A percentile compares a stretch with the other conserved stretches of the same genome.
These are phyloP conservation scores for Hymenoscyphus fraxineus DNA, from an alignment of 2,329 filamentous ascomycete species.

Conservation along the genomic window DNA sequence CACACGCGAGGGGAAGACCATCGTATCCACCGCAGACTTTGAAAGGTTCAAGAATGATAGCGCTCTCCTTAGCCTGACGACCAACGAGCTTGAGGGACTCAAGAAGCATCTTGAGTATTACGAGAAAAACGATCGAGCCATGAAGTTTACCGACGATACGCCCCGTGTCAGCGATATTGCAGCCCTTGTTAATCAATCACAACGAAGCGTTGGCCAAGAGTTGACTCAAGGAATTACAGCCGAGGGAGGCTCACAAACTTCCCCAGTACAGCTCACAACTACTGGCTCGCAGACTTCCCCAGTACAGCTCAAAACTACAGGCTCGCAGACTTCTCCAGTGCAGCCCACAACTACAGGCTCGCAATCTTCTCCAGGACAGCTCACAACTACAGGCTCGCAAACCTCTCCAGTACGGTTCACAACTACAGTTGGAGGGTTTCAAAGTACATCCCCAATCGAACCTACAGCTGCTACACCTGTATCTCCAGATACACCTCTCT, in stretches of 20 bases:
- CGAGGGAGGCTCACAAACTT: too few species aligned
- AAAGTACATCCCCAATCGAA: not conserved
- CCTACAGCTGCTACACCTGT: not conserved
- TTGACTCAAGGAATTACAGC: not conserved
- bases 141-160: not conserved
- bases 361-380: not conserved
- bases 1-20: not conserved
- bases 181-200: not conserved
- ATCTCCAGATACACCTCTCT: too few species aligned
- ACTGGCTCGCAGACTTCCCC: not conserved
- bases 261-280: not conserved
- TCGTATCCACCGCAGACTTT: not conserved
- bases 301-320: not conserved
- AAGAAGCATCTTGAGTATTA: not conserved
- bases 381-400: not conserved
- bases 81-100: not conserved
- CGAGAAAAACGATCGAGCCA: not conserved
- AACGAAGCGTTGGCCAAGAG: not conserved
- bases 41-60: not conserved
- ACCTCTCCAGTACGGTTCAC: not conserved
- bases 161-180: not conserved
- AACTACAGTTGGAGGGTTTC: not conserved
- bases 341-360: not conserved
- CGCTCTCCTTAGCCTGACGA: too few species aligned
- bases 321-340: not conserved